Evolutionary conservation across 2,329 filamentous ascomycete species (phyloP).

Genomic region (Fusarium ambrosium): DNA sequence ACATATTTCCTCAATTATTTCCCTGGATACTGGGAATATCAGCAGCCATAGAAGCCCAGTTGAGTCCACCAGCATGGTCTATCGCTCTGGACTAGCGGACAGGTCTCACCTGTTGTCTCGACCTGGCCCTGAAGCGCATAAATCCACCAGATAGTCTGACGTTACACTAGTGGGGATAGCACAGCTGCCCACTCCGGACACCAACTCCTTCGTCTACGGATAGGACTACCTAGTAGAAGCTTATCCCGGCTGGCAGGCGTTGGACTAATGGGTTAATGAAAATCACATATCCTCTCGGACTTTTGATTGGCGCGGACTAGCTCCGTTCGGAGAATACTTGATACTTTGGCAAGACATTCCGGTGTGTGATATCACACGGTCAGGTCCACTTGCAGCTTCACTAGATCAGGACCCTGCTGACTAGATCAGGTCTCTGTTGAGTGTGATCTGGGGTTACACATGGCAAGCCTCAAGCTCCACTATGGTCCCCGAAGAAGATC

Average conservation of each 20-base stretch:
- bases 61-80: background rate
- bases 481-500: background rate
- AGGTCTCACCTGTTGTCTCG: conserved; percentile 15
- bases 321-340: background rate
- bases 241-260: conserved; percentile 4
- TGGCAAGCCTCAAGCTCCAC: conserved; percentile 4
- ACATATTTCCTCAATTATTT: background rate
- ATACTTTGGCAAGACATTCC: conserved; percentile 1
- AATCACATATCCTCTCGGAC: background rate
- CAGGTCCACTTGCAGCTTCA: background rate
- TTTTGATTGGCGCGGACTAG: conserved; percentile 5
- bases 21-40: background rate
- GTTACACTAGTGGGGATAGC: conserved; percentile 1
- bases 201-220: background rate
- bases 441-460: conserved; percentile 7
- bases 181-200: background rate
- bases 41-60: no score
- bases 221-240: conserved; percentile 12
- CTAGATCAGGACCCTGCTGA: background rate
- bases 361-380: background rate
- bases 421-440: background rate
- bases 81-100: background rate
- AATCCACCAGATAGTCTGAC: background rate
- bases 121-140: background rate
- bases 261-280: background rate